Percentiles rank a stretch among this genome's conserved stretches.
Conservation (phyloP, 805 yeast genomes). For the Blastobotrys terrestris region DNA sequence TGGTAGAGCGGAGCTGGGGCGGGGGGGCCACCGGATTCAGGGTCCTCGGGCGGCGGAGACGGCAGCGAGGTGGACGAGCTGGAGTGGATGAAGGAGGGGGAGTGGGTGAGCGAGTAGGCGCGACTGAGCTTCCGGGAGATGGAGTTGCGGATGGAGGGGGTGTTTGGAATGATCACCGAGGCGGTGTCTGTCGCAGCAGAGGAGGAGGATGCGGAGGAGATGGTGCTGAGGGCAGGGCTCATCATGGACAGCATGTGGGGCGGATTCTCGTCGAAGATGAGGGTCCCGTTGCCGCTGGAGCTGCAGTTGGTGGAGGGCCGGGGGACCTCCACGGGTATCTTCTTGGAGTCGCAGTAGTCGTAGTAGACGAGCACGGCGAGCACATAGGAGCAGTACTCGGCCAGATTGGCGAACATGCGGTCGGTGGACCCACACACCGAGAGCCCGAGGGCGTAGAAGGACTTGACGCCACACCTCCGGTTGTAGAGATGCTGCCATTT, state of each 20-base stretch:
- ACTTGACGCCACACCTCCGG: conserved; percentile 7
- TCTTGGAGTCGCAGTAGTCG: conserved; percentile 7
- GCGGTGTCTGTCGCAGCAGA: no score
- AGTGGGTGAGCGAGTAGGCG: not conserved
- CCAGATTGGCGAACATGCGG: not conserved
- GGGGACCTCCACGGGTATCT: conserved; percentile 1
- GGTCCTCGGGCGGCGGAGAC: not conserved
- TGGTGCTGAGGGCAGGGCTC: not conserved
- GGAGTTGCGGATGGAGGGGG: not conserved
- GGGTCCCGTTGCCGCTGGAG: no score
- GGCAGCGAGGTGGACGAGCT: not conserved
- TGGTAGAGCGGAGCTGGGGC: not conserved
- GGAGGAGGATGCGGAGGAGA: not conserved
- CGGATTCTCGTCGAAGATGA: no score
- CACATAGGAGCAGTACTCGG: conserved; percentile 7
- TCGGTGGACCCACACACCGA: conserved; percentile 7
- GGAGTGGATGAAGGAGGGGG: not conserved
- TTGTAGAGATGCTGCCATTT: conserved; percentile 9
- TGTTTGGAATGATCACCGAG: not conserved
- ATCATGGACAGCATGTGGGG: no score
- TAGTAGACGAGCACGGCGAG: conserved; percentile 10
- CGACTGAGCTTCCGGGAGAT: not conserved
- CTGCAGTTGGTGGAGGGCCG: not conserved
- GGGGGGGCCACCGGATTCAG: no score
- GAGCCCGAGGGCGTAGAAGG: conserved; percentile 14